These are phyloP conservation scores for Apiotrichum siamense DNA, from an alignment of 1,284 basidiomycete species.

Conservation along the genomic window DNA sequence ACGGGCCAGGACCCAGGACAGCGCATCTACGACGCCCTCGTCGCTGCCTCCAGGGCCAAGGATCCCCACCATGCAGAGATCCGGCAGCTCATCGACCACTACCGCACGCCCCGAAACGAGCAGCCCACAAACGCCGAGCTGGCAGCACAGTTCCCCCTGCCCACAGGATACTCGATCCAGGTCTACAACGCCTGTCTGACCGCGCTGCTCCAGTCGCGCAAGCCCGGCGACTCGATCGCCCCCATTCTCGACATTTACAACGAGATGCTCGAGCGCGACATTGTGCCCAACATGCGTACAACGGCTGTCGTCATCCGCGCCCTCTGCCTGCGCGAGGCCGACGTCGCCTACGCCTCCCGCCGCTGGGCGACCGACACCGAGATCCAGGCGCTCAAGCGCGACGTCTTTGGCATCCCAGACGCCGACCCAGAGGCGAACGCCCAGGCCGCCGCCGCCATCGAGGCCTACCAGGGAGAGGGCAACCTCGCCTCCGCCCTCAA, in stretches of 20 bases:
- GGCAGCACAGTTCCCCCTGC: slow-evolving; percentile 24
- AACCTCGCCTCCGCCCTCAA: slow-evolving; percentile 67
- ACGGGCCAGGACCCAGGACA: neutral
- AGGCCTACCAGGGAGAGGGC: slow-evolving; percentile 52
- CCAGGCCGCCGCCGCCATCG: slow-evolving; percentile 10
- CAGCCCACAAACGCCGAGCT: slow-evolving; percentile 15
- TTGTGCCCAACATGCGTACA: slow-evolving; percentile 63
- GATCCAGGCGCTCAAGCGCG: slow-evolving; percentile 1
- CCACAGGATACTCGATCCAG: slow-evolving; percentile 24
- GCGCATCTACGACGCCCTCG: neutral
- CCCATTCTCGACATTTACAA: slow-evolving; percentile 67
- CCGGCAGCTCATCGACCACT: slow-evolving; percentile 21
- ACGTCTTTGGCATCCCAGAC: slow-evolving; percentile 1
- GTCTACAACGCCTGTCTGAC: slow-evolving; percentile 65
- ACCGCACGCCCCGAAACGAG: slow-evolving; percentile 19
- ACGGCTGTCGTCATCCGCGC: slow-evolving; percentile 65
- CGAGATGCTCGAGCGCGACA: slow-evolving; percentile 60
- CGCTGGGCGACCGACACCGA: slow-evolving; percentile 11
- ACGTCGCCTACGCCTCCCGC: slow-evolving; percentile 55
- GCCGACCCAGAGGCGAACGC: neutral
- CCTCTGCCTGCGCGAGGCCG: slow-evolving; percentile 66
- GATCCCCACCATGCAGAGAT: neutral
- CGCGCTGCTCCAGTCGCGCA: slow-evolving; percentile 54
- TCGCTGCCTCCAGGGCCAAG: neutral
- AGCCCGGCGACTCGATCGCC: slow-evolving; percentile 55